Base-by-base conservation (phyloP, 139 green algal species). In the Dunaliella primolecta region DNA sequence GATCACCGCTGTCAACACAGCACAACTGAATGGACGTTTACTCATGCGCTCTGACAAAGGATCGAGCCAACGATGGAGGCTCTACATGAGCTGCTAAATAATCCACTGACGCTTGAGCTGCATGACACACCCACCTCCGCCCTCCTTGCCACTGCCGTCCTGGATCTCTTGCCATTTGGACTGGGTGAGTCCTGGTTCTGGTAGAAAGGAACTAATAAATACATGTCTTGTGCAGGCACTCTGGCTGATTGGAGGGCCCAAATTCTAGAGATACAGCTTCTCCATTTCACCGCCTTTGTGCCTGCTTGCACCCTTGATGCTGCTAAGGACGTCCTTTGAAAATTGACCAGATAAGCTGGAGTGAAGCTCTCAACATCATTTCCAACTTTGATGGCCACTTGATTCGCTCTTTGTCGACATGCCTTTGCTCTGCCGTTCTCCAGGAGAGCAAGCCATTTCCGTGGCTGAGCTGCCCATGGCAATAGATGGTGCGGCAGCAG, bases 71-170 rank as follows among this genome's bases (percentile, higher is more conserved):
- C n/a, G 2, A 32, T 80, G 75, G 75, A 80, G 32, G 75, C 75
- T 2, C 75, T 80, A n/a, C 75, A 80, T 36, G 75, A 27, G 75
- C 75, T 80, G 75, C 75, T 80, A 29, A 80, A 80, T 33, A 80
- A 29, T 11, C 75, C 75, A 29, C 36, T 33, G 1, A 36, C 27
- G 11, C 75, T 80, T 33, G 33, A 32, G n/a, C n/a, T 80, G n/a
- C 75, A 80, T 33, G n/a, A 80, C n/a, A 23, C 75, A 23, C 75
- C 75, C 75, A 38, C 75, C 30, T 33, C 32, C 29, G 36, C 75
- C 29, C 75, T 33, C 30, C 2, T 80, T 23, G 75, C 75, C 27
- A 38, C 75, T 27, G 75, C 75, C 29, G 11, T 30, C 27, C 75
- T 80, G 29, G 75, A 80, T 30, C 2, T 80, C 29, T 23, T 80